Conservation (phyloP, 2,329 filamentous ascomycete species). For the Aspergillus nomiae region DNA sequence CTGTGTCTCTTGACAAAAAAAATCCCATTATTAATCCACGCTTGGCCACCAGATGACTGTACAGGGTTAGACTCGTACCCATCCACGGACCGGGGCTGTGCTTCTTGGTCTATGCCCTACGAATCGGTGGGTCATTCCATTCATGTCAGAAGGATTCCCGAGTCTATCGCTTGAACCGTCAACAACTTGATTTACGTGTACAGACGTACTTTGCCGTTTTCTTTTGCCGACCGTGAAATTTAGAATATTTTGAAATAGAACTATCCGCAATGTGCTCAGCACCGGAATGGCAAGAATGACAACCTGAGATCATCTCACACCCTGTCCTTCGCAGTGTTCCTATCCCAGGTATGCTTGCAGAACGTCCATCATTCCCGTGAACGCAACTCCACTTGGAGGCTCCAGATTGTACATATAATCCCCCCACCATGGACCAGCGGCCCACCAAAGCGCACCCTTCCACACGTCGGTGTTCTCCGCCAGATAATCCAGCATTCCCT, state of each 20-base stretch:
- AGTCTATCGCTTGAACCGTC: too few species aligned
- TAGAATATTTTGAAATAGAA: neutral
- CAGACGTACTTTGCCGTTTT: neutral
- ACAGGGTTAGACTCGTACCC: neutral
- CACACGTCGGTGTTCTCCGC: conserved; percentile 55
- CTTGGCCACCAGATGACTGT: neutral
- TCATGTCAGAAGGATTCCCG: too few species aligned
- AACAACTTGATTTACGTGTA: neutral
- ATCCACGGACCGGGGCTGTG: neutral
- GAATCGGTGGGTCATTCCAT: neutral
- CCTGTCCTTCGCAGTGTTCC: neutral
- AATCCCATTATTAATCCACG: neutral
- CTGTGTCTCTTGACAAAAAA: neutral
- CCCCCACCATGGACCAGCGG: conserved; percentile 56
- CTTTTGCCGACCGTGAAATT: neutral
- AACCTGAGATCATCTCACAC: neutral
- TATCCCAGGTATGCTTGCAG: conserved; percentile 26
- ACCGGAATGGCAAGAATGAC: neutral
- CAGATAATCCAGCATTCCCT: conserved; percentile 53
- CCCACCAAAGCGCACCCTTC: conserved; percentile 58
- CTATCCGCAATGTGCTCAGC: neutral
- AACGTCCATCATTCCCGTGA: conserved; percentile 34
- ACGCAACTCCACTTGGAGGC: conserved; percentile 49
- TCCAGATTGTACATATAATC: conserved; percentile 55
- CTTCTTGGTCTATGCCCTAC: neutral